A percentile compares a stretch with the other conserved stretches of the same genome.
phyloP scores from a whole-genome alignment of 768 basidiomycete genomes.

The Leccinum incarnatum region DNA sequence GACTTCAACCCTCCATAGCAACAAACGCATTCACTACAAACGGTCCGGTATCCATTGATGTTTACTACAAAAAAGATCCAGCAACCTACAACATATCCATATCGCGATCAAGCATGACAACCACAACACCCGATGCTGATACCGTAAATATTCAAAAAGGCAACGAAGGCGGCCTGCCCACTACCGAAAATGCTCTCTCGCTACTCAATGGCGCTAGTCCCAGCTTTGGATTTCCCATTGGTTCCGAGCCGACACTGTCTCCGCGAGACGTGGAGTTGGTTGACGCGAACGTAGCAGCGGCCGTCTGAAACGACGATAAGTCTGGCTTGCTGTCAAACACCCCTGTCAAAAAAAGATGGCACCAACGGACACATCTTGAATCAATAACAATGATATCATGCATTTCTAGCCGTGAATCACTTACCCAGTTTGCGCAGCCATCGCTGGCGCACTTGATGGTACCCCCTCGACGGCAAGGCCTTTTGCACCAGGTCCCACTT shows the following conservation, averaged over 20 bases:
- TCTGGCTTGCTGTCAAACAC: conserved; percentile 39
- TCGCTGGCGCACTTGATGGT: conserved; percentile 43
- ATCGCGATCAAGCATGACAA: neutral
- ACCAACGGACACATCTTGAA: neutral
- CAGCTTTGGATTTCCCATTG: conserved; percentile 35
- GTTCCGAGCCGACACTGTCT: conserved; percentile 16
- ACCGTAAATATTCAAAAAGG: conserved; percentile 13
- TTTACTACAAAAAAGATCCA: neutral
- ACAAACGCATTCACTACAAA: neutral
- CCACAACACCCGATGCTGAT: no score
- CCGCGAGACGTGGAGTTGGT: conserved; percentile 3
- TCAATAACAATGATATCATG: no score
- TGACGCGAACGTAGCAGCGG: conserved; percentile 14
- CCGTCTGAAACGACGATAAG: conserved; percentile 33
- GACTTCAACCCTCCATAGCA: neutral
- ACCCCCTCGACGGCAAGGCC: conserved; percentile 38
- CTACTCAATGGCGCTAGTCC: conserved; percentile 39
- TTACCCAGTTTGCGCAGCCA: conserved; percentile 41
- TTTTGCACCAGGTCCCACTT: conserved; percentile 42
- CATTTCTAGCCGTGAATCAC: neutral
- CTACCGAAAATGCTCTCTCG: conserved; percentile 31
- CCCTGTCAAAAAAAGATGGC: conserved; percentile 11
- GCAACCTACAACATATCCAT: neutral
- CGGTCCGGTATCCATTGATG: neutral
- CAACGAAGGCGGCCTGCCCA: conserved; percentile 18